phyloP scores from a whole-genome alignment of 2,329 filamentous ascomycete species.

The Verticillium klebahnii region DNA sequence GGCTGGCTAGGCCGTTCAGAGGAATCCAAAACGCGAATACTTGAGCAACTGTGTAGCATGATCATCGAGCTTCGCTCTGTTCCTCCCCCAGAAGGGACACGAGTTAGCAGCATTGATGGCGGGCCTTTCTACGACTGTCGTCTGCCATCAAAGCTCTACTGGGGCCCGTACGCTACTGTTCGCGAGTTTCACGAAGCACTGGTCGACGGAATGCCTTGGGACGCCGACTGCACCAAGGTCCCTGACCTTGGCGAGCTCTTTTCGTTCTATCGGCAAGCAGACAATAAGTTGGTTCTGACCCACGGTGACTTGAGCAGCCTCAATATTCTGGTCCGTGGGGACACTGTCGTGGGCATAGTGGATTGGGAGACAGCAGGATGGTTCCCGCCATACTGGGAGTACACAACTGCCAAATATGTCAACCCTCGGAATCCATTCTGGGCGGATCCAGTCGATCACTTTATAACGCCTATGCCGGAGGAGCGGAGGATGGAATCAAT shows the following conservation, averaged over 20 bases:
- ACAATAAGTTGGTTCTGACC: neutral
- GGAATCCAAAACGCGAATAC: slow-evolving; percentile 14
- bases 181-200: slow-evolving; percentile 21
- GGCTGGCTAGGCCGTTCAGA: slow-evolving; percentile 11
- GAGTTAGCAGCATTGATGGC: slow-evolving; percentile 13
- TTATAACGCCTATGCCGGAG: slow-evolving; percentile 9
- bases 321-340: slow-evolving; percentile 21
- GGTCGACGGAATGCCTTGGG: slow-evolving; percentile 1
- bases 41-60: slow-evolving; percentile 15
- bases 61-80: slow-evolving; percentile 13
- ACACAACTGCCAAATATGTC: slow-evolving; percentile 8
- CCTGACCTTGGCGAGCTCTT: slow-evolving; percentile 2
- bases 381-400: slow-evolving; percentile 20
- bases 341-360: slow-evolving; percentile 20
- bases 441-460: slow-evolving; percentile 13
- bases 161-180: slow-evolving; percentile 20
- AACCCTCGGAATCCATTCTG: slow-evolving; percentile 12
- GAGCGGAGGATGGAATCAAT: slow-evolving; percentile 16
- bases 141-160: slow-evolving; percentile 12
- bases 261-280: slow-evolving; percentile 1
- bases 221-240: neutral
- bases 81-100: slow-evolving; percentile 3
- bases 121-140: slow-evolving; percentile 18
- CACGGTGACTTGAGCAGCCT: slow-evolving; percentile 21
- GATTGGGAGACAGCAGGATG: slow-evolving; percentile 21